phyloP scores from a whole-genome alignment of 176 grass and related monocot species.

The Tillandsia fasciculata region DNA sequence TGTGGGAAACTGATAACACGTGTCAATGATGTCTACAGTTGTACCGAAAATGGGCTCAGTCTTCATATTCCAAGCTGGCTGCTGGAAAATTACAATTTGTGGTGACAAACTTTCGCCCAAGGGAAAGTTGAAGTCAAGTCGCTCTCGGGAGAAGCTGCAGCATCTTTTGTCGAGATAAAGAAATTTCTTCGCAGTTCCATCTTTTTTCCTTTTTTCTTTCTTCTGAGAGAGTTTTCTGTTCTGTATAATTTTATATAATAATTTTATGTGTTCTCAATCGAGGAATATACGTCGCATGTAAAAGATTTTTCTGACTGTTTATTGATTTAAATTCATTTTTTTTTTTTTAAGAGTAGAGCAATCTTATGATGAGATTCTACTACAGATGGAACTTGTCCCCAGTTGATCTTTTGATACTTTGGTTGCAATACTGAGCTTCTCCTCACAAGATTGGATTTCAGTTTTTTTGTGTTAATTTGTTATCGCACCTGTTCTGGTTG shows the following conservation, averaged over 20 bases:
- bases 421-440: no score
- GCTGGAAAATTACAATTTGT: conserved; percentile 60
- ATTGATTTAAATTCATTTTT: neutral
- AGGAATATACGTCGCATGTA: no score
- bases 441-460: no score
- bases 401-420: no score
- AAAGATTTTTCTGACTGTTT: neutral
- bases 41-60: conserved; percentile 81
- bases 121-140: conserved; percentile 33
- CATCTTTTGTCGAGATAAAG: conserved; percentile 32
- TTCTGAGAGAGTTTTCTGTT: neutral
- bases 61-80: conserved; percentile 73
- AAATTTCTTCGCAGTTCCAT: neutral
- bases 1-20: neutral
- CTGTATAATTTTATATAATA: no score
- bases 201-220: neutral
- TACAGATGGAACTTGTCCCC: no score
- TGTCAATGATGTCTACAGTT: conserved; percentile 31
- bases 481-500: no score
- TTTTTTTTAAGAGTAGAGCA: neutral
- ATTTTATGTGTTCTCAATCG: neutral
- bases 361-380: neutral
- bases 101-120: conserved; percentile 61
- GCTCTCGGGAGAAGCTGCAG: conserved; percentile 23
- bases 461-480: no score